Conservation (phyloP, 139 green algal genomes). For the Edaphochlamys debaryana region DNA sequence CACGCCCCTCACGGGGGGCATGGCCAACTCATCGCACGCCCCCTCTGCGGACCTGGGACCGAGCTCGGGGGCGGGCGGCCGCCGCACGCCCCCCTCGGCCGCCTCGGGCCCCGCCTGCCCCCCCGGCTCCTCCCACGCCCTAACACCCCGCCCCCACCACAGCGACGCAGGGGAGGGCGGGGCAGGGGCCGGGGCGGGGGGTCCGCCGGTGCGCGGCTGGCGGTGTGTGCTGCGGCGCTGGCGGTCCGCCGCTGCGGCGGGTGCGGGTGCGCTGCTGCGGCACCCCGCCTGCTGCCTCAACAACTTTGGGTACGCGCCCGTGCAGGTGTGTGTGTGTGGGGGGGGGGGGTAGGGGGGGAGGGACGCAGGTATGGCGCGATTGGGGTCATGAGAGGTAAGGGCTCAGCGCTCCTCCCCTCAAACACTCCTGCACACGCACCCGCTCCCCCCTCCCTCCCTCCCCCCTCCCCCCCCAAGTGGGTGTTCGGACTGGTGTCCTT, state of each 20-base stretch:
- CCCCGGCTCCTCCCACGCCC: no score
- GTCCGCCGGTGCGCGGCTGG: not conserved
- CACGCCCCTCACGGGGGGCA: not conserved
- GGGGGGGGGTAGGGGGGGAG: no score
- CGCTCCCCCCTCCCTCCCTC: no score
- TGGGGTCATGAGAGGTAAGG: no score
- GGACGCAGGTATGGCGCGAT: no score
- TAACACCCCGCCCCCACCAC: no score
- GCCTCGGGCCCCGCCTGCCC: no score
- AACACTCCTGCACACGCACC: no score
- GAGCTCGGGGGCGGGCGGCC: not conserved
- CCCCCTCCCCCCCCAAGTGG: not conserved
- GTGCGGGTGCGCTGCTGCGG: not conserved
- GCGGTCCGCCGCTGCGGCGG: not conserved
- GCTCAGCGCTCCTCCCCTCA: no score
- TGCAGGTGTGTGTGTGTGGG: not conserved
- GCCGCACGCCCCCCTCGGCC: no score
- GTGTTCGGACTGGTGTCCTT: not conserved
- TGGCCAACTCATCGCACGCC: not conserved
- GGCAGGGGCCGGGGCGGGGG: not conserved
- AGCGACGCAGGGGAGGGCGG: no score
- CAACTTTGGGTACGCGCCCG: constrained; percentile 18
- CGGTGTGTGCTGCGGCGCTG: not conserved
- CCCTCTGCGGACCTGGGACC: no score
- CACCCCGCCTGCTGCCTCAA: not conserved